Evolutionary conservation across 148 eudicot genomes (phyloP).

Genomic region (Bassia scoparia): DNA sequence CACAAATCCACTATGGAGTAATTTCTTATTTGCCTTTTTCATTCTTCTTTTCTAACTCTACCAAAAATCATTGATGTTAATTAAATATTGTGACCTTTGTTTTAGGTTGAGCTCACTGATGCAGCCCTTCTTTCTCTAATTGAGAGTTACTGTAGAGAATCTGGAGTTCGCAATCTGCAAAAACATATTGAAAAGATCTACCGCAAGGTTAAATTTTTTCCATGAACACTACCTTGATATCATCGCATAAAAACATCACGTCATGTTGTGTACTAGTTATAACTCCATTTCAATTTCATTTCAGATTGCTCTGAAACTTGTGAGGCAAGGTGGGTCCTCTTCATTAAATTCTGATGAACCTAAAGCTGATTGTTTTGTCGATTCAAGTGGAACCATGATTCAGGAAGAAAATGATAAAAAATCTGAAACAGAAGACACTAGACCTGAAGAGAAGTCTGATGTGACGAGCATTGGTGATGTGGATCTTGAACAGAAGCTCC

Average conservation of each 20-base stretch:
- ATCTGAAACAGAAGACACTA: constrained; percentile 32
- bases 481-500: constrained; percentile 33
- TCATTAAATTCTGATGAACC: constrained; percentile 26
- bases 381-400: constrained; percentile 34
- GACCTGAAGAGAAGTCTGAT: constrained; percentile 31
- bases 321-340: constrained; percentile 49
- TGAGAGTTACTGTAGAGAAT: constrained; percentile 94
- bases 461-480: constrained; percentile 26
- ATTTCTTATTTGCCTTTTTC: background rate
- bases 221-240: background rate
- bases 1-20: background rate
- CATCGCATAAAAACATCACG: constrained; percentile 3
- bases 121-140: constrained; percentile 85
- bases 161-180: constrained; percentile 96
- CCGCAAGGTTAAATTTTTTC: constrained; percentile 60
- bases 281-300: constrained; percentile 7
- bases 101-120: constrained; percentile 89
- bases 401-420: constrained; percentile 27
- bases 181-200: constrained; percentile 98
- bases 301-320: constrained; percentile 93
- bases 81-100: constrained; percentile 4
- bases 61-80: background rate
- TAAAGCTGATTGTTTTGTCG: constrained; percentile 32
- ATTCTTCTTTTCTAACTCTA: background rate
- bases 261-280: background rate